Conservation (phyloP, 208 protist species). For the Phytomonas serpens region DNA sequence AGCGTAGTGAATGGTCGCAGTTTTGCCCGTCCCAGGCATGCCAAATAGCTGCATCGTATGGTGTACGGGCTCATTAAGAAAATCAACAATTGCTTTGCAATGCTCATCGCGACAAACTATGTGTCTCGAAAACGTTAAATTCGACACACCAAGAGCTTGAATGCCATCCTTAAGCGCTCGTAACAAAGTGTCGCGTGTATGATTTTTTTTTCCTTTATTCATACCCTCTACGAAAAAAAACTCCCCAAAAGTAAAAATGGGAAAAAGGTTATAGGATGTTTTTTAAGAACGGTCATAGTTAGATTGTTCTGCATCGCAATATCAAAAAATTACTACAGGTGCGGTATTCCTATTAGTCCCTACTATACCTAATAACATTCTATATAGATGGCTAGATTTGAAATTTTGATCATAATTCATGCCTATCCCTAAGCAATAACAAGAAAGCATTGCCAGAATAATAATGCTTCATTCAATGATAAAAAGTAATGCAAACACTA, state of each 20-base stretch:
- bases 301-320: not conserved
- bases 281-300: not conserved
- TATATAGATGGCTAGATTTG: not conserved
- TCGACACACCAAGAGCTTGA: slow-evolving; percentile 64
- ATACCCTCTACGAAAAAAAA: slow-evolving; percentile 1
- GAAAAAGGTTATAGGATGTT: slow-evolving; percentile 15
- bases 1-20: slow-evolving; percentile 70
- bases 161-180: slow-evolving; percentile 46
- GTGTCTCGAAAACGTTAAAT: slow-evolving; percentile 37
- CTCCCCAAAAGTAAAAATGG: not conserved
- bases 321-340: not conserved
- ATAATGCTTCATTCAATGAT: not conserved
- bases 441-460: slow-evolving; percentile 3
- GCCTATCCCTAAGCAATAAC: not conserved
- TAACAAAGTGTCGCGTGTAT: slow-evolving; percentile 7
- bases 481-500: slow-evolving; percentile 10
- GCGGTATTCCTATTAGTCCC: not conserved
- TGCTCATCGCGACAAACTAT: slow-evolving; percentile 71
- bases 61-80: slow-evolving; percentile 53
- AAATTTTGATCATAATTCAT: not conserved
- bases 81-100: slow-evolving; percentile 47
- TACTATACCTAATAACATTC: not conserved
- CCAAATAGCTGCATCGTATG: slow-evolving; percentile 86
- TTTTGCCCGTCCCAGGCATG: slow-evolving; percentile 89
- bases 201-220: slow-evolving; percentile 1